A percentile compares a stretch with the other conserved stretches of the same genome.
Conservation (phyloP, 257 asterid species). For the Solanum bulbocastanum region DNA sequence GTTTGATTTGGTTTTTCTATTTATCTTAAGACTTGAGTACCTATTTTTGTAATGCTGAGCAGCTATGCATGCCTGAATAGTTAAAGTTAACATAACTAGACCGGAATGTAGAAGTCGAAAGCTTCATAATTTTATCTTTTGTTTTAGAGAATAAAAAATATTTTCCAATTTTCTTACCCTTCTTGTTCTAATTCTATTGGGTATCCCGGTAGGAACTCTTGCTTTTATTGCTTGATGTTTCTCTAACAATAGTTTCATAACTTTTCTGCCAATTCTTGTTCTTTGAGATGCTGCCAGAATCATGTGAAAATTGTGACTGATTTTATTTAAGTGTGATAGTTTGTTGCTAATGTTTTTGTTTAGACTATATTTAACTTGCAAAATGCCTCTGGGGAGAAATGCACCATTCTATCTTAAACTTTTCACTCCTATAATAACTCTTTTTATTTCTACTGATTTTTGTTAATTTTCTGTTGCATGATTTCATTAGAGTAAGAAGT, state of each 20-base stretch:
- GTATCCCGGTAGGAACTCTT: background rate
- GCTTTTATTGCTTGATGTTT: background rate
- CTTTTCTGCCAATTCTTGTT: background rate
- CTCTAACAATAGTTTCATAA: background rate
- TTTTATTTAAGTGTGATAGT: background rate
- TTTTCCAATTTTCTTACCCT: background rate
- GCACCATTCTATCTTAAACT: background rate
- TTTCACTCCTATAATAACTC: background rate
- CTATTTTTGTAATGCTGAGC: background rate
- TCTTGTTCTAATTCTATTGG: background rate
- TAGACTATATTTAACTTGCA: background rate
- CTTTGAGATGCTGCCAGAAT: background rate
- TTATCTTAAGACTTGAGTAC: background rate
- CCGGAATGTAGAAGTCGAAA: background rate
- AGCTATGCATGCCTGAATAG: background rate
- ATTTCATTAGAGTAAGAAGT: background rate
- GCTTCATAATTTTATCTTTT: background rate
- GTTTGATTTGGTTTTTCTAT: too few species aligned
- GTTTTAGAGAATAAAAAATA: background rate
- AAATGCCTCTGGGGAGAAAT: background rate
- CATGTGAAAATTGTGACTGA: background rate
- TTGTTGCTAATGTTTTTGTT: background rate
- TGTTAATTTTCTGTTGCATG: background rate
- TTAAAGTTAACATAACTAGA: background rate
- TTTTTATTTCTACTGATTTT: background rate